Evolutionary conservation across 176 grass and related monocot genomes (phyloP).

Genomic region (Avena eriantha): DNA sequence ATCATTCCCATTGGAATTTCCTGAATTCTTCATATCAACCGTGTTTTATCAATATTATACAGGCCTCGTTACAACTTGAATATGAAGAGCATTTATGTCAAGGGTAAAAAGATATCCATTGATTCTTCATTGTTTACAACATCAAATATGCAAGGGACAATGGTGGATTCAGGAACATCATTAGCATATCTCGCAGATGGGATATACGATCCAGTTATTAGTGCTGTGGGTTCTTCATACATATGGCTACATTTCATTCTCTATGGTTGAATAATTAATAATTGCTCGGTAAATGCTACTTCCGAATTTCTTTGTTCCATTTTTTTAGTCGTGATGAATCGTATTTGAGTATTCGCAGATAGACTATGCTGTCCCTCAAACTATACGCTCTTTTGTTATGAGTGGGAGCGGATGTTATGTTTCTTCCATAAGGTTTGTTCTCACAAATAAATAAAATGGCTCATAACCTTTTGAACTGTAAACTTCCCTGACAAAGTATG

Average conservation of each 20-base stretch:
- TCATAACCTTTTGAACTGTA: constrained; percentile 17
- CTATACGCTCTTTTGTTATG: constrained; percentile 38
- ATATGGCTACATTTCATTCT: not conserved
- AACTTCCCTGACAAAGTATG: constrained; percentile 19
- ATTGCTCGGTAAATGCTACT: not conserved
- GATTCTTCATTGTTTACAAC: constrained; percentile 78
- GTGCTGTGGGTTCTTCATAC: constrained; percentile 59
- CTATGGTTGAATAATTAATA: not conserved
- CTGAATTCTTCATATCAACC: constrained; percentile 20
- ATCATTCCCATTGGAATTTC: not conserved
- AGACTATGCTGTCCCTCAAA: constrained; percentile 56
- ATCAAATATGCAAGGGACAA: constrained; percentile 83
- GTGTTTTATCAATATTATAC: constrained; percentile 30
- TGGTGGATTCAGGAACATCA: constrained; percentile 91
- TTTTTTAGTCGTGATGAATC: not conserved
- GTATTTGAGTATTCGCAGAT: constrained; percentile 55
- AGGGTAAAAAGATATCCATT: constrained; percentile 64
- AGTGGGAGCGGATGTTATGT: constrained; percentile 66
- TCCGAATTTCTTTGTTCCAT: not conserved
- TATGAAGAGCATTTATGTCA: constrained; percentile 79
- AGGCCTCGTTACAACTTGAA: constrained; percentile 93
- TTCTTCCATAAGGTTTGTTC: constrained; percentile 71
- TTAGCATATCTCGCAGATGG: constrained; percentile 88
- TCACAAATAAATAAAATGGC: constrained; percentile 1
- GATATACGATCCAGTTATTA: constrained; percentile 82